phyloP scores from a whole-genome alignment of 2,329 filamentous ascomycete species.

The Arthrobotrys sinensis region DNA sequence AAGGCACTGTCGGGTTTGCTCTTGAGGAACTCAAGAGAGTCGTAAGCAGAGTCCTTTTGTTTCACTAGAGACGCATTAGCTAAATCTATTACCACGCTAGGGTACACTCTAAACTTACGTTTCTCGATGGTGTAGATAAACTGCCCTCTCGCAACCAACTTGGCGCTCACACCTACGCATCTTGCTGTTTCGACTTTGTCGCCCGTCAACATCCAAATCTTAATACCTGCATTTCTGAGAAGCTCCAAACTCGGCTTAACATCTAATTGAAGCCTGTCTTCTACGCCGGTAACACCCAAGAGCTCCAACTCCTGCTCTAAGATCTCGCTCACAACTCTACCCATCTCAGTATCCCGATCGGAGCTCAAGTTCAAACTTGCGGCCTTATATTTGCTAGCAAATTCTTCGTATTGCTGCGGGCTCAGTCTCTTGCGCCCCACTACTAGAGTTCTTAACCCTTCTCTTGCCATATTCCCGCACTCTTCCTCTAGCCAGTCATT shows the following conservation, averaged over 20 bases:
- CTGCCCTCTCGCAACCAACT: conserved; percentile 92
- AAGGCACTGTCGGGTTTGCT: conserved; percentile 87
- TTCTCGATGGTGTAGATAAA: conserved; percentile 95
- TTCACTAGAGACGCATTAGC: conserved; percentile 71
- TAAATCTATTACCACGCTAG: not conserved
- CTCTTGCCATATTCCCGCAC: conserved; percentile 98
- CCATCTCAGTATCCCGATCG: conserved; percentile 85
- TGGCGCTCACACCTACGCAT: conserved; percentile 94
- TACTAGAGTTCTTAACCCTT: conserved; percentile 92
- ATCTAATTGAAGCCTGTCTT: conserved; percentile 95
- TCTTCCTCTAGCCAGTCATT: conserved; percentile 99
- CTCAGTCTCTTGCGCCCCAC: conserved; percentile 93
- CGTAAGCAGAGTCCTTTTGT: conserved; percentile 85
- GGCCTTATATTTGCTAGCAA: conserved; percentile 80
- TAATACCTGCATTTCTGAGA: conserved; percentile 95
- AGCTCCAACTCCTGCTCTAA: conserved; percentile 92
- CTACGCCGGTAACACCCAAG: conserved; percentile 96
- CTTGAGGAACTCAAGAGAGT: conserved; percentile 88
- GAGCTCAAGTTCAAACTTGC: conserved; percentile 82
- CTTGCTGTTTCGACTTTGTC: conserved; percentile 98
- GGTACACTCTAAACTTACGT: conserved; percentile 65
- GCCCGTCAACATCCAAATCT: conserved; percentile 99
- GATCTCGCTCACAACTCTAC: conserved; percentile 82
- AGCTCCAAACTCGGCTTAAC: conserved; percentile 96
- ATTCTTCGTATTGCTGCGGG: conserved; percentile 82